Base-by-base conservation (phyloP, 768 basidiomycete species). In the Termitomyces sp. region DNA sequence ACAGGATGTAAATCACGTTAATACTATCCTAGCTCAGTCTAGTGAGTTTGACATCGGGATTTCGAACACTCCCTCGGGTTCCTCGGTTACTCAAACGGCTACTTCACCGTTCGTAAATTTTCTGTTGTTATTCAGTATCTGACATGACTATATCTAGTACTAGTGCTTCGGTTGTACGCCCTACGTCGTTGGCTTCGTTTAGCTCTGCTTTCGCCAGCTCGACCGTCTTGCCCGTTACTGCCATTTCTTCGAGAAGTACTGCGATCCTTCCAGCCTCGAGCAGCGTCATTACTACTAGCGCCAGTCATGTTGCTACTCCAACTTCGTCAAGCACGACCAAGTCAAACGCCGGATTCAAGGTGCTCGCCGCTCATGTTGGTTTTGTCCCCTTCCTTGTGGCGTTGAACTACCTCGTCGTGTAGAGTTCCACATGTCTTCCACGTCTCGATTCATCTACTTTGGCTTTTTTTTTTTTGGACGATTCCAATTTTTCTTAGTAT, bases 21-120 rank as follows among this genome's bases (percentile, higher is more conserved):
- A 72, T 71, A 73, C 74, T 55, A 85, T 94, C 65, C 80, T 85
- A 57, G 91, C 92, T 43, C 91, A 95, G 74, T 92, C 91, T 17
- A 56, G 59, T 32, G 69, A 83, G 59, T 95, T 94, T 73, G 74
- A 67, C 49, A 80, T 83, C 57, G 72, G 69, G 15, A 60, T 70
- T 3, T 58, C 74, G 15, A 66, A 70, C 36, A 46, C 56, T 40
- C 59, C 69, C 20, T 32, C 58, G 12, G 46, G 32, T 32, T 57
- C 67, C 31, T 64, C 68, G 37, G 60, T 68, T 5, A 55, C 69
- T 9, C 60, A 52, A 34, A 59, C 66, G 15, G 61, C 65, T 51
- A 54, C 63, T 32, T 65, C 54, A 31, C 66, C 66, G 73, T 75
- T 59, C 56, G 71, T 67, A 37, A 60, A 40, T n/a, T 56, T 36